These are phyloP conservation scores for Coffea eugenioides DNA, from an alignment of 257 asterid genomes.

Conservation along the genomic window DNA sequence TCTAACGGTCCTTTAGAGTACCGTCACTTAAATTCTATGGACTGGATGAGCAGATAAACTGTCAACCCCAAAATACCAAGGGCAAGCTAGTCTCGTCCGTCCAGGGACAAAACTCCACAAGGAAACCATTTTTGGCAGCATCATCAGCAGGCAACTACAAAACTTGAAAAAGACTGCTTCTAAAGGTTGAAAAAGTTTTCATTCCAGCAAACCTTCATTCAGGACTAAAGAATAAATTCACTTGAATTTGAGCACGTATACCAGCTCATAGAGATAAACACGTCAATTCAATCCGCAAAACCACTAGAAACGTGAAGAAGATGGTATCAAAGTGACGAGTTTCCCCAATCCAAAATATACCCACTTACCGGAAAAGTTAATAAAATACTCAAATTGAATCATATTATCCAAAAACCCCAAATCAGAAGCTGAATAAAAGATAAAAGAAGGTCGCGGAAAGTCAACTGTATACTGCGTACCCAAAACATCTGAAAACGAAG, in stretches of 20 bases:
- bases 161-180: not conserved
- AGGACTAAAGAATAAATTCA: not conserved
- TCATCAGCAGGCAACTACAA: not conserved
- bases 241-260: not conserved
- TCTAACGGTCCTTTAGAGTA: not conserved
- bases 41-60: not conserved
- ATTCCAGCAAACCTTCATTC: not conserved
- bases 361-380: too few relatives aligned
- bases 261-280: not conserved
- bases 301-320: not conserved
- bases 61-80: not conserved
- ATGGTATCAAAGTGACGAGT: not conserved
- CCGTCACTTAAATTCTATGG: not conserved
- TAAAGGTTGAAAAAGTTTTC: not conserved
- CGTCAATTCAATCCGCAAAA: not conserved
- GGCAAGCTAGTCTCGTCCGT: not conserved
- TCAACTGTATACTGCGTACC: not conserved
- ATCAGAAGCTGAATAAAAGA: not conserved
- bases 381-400: not conserved
- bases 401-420: not conserved
- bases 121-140: not conserved
- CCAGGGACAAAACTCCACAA: not conserved
- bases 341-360: not conserved
- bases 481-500: constrained; percentile 32
- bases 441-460: constrained; percentile 15